phyloP scores from a whole-genome alignment of 169 alveolate genomes.

The Eimeria falciformis region DNA sequence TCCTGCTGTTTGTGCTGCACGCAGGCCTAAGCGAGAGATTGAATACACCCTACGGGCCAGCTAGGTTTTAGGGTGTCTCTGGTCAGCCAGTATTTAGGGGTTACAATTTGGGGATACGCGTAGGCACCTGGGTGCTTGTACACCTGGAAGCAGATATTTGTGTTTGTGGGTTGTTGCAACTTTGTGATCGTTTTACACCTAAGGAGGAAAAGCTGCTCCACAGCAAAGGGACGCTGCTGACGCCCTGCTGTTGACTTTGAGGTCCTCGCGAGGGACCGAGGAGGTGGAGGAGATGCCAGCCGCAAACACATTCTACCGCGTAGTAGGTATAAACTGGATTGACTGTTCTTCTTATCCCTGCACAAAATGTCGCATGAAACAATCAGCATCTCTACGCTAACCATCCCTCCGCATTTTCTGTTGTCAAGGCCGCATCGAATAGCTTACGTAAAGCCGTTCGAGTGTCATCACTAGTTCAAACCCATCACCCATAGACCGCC shows the following conservation, averaged over 20 bases:
- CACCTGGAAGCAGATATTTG: conserved; percentile 78
- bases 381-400: too few relatives aligned
- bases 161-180: conserved; percentile 68
- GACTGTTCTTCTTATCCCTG: too few relatives aligned
- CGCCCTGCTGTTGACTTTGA: too few relatives aligned
- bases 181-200: conserved; percentile 69
- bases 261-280: background rate
- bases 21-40: background rate
- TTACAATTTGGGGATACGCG: background rate
- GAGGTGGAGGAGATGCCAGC: conserved; percentile 25
- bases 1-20: background rate
- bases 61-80: background rate
- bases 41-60: background rate
- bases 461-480: too few relatives aligned
- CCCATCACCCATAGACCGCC: too few relatives aligned
- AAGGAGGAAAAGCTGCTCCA: conserved; percentile 1
- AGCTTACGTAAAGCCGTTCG: too few relatives aligned
- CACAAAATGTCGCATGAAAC: too few relatives aligned
- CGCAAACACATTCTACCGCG: too few relatives aligned
- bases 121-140: background rate
- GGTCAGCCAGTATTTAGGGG: background rate
- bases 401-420: too few relatives aligned
- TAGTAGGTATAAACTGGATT: too few relatives aligned
- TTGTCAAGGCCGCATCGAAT: too few relatives aligned
- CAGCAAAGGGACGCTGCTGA: too few relatives aligned